Evolutionary conservation across 208 protist genomes (phyloP).

Genomic region (Crithidia thermophila): DNA sequence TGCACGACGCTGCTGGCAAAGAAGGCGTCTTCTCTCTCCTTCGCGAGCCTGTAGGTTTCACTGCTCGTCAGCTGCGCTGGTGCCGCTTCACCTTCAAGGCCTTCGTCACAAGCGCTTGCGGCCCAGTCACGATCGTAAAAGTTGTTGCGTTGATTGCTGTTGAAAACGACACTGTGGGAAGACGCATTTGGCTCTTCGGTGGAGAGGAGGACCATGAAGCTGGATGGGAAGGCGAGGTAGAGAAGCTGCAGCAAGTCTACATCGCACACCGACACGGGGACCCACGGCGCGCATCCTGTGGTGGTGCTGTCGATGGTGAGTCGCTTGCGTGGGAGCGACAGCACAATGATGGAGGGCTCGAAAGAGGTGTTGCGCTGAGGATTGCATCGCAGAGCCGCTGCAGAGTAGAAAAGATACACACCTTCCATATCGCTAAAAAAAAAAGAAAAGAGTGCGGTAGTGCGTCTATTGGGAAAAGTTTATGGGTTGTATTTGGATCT

Average conservation of each 20-base stretch:
- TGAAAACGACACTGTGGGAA: too few relatives aligned
- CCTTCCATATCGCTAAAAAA: constrained; percentile 10
- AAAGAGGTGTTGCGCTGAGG: background rate
- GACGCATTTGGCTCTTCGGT: background rate
- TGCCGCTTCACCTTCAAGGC: too few relatives aligned
- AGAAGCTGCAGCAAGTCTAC: constrained; percentile 1
- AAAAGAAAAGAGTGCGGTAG: background rate
- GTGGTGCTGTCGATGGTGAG: background rate
- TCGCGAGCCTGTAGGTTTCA: background rate
- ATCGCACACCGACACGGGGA: background rate
- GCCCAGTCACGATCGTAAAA: too few relatives aligned
- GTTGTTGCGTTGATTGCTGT: too few relatives aligned
- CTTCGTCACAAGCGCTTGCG: too few relatives aligned
- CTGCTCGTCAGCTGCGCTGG: too few relatives aligned
- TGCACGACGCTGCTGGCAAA: background rate
- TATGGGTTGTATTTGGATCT: background rate
- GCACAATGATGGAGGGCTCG: constrained; percentile 12
- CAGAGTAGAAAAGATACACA: constrained; percentile 10
- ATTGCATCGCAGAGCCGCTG: background rate
- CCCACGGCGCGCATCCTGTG: background rate
- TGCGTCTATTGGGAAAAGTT: background rate
- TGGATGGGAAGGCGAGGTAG: constrained; percentile 6
- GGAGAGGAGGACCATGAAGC: constrained; percentile 9
- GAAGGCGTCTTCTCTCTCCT: background rate
- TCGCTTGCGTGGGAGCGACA: constrained; percentile 13